phyloP scores from a whole-genome alignment of 208 protist genomes.

The Herpetomonas samuelpessoai region DNA sequence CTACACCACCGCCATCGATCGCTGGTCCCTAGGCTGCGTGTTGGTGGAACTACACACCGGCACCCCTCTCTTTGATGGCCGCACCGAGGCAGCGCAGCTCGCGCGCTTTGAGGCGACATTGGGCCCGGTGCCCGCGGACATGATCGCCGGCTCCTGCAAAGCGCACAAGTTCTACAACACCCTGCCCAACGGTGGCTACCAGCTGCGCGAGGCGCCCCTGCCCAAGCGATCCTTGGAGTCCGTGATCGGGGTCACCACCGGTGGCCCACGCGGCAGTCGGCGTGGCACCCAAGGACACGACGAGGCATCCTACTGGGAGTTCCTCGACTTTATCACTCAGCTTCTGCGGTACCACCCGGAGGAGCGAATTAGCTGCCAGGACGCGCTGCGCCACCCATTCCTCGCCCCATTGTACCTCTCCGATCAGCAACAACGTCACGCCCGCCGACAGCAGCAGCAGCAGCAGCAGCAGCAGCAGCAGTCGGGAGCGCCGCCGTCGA shows the following conservation, averaged over 20 bases:
- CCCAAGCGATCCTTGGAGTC: constrained; percentile 32
- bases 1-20: constrained; percentile 96
- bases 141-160: constrained; percentile 61
- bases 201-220: constrained; percentile 38
- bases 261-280: constrained; percentile 37
- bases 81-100: constrained; percentile 95
- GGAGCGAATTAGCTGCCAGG: constrained; percentile 71
- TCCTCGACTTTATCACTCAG: constrained; percentile 53
- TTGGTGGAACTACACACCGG: constrained; percentile 98
- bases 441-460: constrained; percentile 14
- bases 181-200: constrained; percentile 16
- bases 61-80: constrained; percentile 94
- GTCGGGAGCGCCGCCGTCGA: neutral
- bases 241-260: constrained; percentile 51
- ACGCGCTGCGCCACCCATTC: constrained; percentile 77
- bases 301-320: constrained; percentile 42
- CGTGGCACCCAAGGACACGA: constrained; percentile 39
- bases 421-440: constrained; percentile 18
- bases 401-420: constrained; percentile 37
- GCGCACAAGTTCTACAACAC: constrained; percentile 55
- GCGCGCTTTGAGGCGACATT: constrained; percentile 89
- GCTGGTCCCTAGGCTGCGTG: constrained; percentile 99
- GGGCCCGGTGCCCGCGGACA: constrained; percentile 57
- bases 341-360: constrained; percentile 56
- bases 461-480: constrained; percentile 11